A percentile compares a stretch with the other conserved stretches of the same genome.
Evolutionary conservation across 2,329 filamentous ascomycete species (phyloP).

Genomic region (Sordariomycetes sp.): DNA sequence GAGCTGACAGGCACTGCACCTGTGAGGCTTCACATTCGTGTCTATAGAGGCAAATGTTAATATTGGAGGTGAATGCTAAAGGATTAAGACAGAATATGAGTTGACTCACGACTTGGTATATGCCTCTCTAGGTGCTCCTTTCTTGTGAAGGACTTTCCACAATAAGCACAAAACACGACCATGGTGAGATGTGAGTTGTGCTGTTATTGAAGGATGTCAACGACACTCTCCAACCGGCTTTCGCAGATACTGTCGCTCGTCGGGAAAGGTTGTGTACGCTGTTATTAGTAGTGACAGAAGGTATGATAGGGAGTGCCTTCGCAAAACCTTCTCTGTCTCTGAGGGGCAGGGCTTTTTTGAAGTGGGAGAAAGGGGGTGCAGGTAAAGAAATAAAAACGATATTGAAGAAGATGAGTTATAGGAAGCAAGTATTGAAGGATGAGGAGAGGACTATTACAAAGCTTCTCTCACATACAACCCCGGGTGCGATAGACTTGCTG

Average conservation of each 20-base stretch:
- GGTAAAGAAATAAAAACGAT: background rate
- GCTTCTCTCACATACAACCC: background rate
- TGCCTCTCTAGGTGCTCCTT: conserved; percentile 45
- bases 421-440: background rate
- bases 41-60: conserved; percentile 18
- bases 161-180: conserved; percentile 38
- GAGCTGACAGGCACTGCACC: conserved; percentile 32
- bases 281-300: too few relatives aligned
- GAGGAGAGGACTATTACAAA: background rate
- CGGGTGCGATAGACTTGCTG: background rate
- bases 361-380: background rate
- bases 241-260: background rate
- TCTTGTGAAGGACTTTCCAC: conserved; percentile 38
- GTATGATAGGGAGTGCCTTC: too few relatives aligned
- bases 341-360: too few relatives aligned
- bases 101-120: conserved; percentile 32
- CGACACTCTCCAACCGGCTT: background rate
- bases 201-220: background rate
- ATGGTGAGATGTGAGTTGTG: conserved; percentile 4
- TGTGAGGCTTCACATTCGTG: conserved; percentile 40
- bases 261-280: background rate
- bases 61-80: background rate
- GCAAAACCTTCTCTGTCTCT: background rate
- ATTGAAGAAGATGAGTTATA: background rate
- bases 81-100: background rate